These are phyloP conservation scores for Malus sylvestris DNA, from an alignment of 306 rosid genomes.

Conservation along the genomic window DNA sequence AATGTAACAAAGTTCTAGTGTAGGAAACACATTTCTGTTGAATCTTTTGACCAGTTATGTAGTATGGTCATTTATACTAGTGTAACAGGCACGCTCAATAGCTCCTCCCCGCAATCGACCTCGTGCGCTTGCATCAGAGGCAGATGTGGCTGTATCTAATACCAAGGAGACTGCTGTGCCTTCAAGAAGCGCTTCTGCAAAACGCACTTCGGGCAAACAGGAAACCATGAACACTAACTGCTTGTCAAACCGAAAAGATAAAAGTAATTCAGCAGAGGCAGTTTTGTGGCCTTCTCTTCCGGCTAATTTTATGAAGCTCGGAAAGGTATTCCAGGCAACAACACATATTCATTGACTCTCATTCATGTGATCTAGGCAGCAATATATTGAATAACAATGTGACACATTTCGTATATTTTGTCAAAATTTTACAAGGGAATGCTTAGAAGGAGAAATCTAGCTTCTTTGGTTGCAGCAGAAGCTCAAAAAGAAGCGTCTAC, in stretches of 20 bases:
- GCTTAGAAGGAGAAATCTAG: slow-evolving; percentile 71
- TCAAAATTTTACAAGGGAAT: slow-evolving; percentile 53
- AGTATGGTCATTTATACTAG: slow-evolving; percentile 23
- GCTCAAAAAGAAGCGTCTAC: slow-evolving; percentile 81
- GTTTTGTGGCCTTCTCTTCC: slow-evolving; percentile 67
- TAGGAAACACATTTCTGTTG: neutral
- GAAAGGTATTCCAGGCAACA: slow-evolving; percentile 45
- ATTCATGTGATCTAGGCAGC: neutral
- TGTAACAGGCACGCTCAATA: slow-evolving; percentile 38
- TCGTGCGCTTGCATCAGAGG: slow-evolving; percentile 43
- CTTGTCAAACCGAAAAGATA: slow-evolving; percentile 39
- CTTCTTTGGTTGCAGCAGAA: slow-evolving; percentile 68
- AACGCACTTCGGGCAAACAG: slow-evolving; percentile 38
- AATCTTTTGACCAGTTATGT: neutral
- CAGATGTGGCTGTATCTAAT: slow-evolving; percentile 31
- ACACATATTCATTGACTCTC: neutral
- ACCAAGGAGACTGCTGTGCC: slow-evolving; percentile 30
- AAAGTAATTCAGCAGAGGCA: slow-evolving; percentile 30
- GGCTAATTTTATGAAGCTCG: slow-evolving; percentile 53
- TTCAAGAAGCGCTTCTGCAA: slow-evolving; percentile 38
- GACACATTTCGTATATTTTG: slow-evolving; percentile 8
- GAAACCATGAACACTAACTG: slow-evolving; percentile 47
- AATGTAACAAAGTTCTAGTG: neutral
- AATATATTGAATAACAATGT: neutral
- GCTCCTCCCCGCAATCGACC: slow-evolving; percentile 30